Evolutionary conservation across 257 asterid species (phyloP), one percentile per base, ranked within the genome.

Genomic region (Haberlea rhodopensis): DNA sequence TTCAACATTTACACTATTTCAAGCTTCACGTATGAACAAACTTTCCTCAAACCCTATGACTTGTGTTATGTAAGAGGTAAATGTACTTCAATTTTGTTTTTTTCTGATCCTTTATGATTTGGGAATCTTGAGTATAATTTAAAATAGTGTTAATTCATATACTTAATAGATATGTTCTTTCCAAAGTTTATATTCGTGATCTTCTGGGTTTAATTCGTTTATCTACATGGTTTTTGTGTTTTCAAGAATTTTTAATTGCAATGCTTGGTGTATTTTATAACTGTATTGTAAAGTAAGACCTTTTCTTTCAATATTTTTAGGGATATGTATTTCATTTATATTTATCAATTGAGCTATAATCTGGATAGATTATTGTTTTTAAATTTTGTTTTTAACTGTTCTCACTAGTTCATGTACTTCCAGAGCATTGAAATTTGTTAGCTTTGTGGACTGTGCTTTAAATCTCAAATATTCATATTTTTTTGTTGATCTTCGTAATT

Each of bases 21-120:
- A 53, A 86, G 96, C 84, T 83, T 80, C 77, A 76, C 82, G 5
- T 94, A 94, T 76, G 78, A 82, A 10, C 76, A 43, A 53, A 84
- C 90, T 64, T 68, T 40, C 71, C 89, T 94, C 69, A 79, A 57
- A 53, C 95, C 99, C 53, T 94, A 77, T 55, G 92, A 86, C 4
- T 94, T 96, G 99, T 85, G 89, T 27, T 94, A 90, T 75, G 73
- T 90, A 27, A 83, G 79, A 83, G 99, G 99, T 88, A 69, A 26
- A 49, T 32, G 8, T 18, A 21, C n/a, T n/a, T n/a, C n/a, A n/a
- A n/a, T n/a, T n/a, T n/a, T n/a, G n/a, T n/a, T n/a, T n/a, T n/a
- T n/a, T n/a, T n/a, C n/a, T 11, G 4, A 9, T 37, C 11, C 2
- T 37, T 37, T 37, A 5, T 37, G 16, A 37, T 9, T 37, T 37